Evolutionary conservation across 768 basidiomycete genomes (phyloP).

Genomic region (Myochromella boudieri): DNA sequence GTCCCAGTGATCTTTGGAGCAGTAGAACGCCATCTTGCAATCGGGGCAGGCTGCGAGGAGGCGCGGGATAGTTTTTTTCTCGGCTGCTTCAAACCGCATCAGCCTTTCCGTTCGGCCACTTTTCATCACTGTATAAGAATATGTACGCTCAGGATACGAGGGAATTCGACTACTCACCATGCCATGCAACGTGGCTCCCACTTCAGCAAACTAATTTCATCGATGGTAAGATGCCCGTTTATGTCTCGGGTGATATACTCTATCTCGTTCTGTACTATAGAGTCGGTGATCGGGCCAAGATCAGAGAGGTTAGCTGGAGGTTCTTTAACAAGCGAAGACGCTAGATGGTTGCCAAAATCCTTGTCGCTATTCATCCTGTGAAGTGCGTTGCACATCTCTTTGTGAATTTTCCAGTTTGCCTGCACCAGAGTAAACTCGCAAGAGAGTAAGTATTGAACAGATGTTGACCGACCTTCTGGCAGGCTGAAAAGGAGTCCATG

Average conservation of each 20-base stretch:
- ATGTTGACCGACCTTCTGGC: slow-evolving; percentile 29
- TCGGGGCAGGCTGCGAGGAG: slow-evolving; percentile 19
- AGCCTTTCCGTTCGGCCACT: slow-evolving; percentile 24
- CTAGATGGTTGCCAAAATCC: not conserved
- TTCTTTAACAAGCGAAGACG: too few species aligned
- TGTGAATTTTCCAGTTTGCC: slow-evolving; percentile 32
- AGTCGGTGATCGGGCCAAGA: too few species aligned
- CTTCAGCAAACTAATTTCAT: slow-evolving; percentile 16
- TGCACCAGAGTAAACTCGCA: too few species aligned
- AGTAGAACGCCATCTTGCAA: slow-evolving; percentile 26
- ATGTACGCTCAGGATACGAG: too few species aligned
- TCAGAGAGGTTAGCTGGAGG: too few species aligned
- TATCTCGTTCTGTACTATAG: too few species aligned
- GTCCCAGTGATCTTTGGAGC: slow-evolving; percentile 23
- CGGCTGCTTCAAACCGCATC: slow-evolving; percentile 21
- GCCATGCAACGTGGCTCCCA: slow-evolving; percentile 25
- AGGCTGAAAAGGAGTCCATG: slow-evolving; percentile 18
- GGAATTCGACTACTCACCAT: too few species aligned
- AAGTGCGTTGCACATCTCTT: slow-evolving; percentile 31
- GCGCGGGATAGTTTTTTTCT: not conserved
- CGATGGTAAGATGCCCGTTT: slow-evolving; percentile 2
- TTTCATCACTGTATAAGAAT: too few species aligned
- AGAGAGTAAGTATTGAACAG: not conserved
- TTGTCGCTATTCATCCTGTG: slow-evolving; percentile 20
- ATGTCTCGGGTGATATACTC: too few species aligned